A percentile compares a stretch with the other conserved stretches of the same genome.
Conservation (phyloP, 2,329 filamentous ascomycete species). For the Colletotrichum falcatum region DNA sequence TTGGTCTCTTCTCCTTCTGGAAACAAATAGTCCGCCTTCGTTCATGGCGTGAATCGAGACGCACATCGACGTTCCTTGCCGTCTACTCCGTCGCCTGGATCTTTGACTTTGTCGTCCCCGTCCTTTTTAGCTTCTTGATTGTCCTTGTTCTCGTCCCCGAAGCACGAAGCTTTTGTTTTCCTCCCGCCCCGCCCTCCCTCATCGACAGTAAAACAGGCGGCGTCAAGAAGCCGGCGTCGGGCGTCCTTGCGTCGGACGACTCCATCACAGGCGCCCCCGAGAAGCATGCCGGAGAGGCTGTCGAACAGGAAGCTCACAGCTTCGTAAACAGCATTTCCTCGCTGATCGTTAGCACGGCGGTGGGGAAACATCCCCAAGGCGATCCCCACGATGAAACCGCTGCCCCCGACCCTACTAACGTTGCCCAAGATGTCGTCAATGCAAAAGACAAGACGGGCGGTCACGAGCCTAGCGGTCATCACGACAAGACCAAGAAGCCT, state of each 20-base stretch:
- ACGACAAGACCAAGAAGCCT: slow-evolving; percentile 84
- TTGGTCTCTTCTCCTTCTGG: slow-evolving; percentile 72
- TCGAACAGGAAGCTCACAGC: slow-evolving; percentile 85
- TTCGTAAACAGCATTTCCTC: slow-evolving; percentile 78
- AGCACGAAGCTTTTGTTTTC: slow-evolving; percentile 74
- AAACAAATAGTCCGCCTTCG: slow-evolving; percentile 83
- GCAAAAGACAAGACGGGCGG: slow-evolving; percentile 61
- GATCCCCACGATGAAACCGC: slow-evolving; percentile 66
- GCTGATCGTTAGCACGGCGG: slow-evolving; percentile 79
- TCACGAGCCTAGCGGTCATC: slow-evolving; percentile 58
- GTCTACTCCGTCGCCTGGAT: slow-evolving; percentile 76
- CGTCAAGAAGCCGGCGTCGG: slow-evolving; percentile 80
- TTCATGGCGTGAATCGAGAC: slow-evolving; percentile 80
- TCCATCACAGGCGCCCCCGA: slow-evolving; percentile 86
- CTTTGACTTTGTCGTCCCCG: slow-evolving; percentile 76
- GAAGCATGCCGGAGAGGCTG: slow-evolving; percentile 84
- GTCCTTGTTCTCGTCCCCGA: slow-evolving; percentile 74
- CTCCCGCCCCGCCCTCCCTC: slow-evolving; percentile 80
- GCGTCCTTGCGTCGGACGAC: slow-evolving; percentile 80
- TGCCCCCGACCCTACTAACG: slow-evolving; percentile 63
- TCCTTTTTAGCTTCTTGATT: slow-evolving; percentile 69
- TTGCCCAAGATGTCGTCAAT: slow-evolving; percentile 53
- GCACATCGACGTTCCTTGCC: slow-evolving; percentile 72
- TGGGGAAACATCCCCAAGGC: slow-evolving; percentile 79
- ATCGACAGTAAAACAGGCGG: slow-evolving; percentile 78